Evolutionary conservation across 768 basidiomycete genomes (phyloP).

Genomic region (Leucocoprinus birnbaumii): DNA sequence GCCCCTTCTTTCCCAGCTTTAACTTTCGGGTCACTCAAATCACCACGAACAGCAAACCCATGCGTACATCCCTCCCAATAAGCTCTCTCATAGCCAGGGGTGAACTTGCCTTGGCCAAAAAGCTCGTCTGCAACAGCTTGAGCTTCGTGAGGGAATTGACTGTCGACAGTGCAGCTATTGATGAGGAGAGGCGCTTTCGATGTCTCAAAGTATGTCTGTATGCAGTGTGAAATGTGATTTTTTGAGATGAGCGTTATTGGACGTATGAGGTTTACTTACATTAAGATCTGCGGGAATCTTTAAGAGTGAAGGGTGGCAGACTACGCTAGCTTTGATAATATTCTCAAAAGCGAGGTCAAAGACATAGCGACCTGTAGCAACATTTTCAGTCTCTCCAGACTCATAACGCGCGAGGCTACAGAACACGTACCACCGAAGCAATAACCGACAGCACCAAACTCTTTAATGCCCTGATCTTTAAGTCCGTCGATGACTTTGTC

Average conservation of each 20-base stretch:
- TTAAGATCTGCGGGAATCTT: slow-evolving; percentile 59
- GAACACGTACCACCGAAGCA: slow-evolving; percentile 58
- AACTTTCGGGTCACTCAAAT: slow-evolving; percentile 43
- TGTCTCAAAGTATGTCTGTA: slow-evolving; percentile 42
- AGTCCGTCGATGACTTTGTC: slow-evolving; percentile 57
- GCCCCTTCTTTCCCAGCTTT: slow-evolving; percentile 65
- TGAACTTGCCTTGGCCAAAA: slow-evolving; percentile 42
- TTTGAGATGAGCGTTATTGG: neutral
- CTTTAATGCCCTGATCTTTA: slow-evolving; percentile 54
- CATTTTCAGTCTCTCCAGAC: too few species aligned
- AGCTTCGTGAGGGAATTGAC: slow-evolving; percentile 43
- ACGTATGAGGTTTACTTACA: slow-evolving; percentile 27
- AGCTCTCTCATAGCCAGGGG: slow-evolving; percentile 46
- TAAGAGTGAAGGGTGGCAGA: slow-evolving; percentile 64
- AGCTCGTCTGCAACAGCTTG: slow-evolving; percentile 47
- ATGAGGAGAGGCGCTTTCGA: slow-evolving; percentile 61
- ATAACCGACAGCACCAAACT: slow-evolving; percentile 62
- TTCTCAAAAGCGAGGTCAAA: slow-evolving; percentile 64
- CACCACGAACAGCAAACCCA: slow-evolving; percentile 53
- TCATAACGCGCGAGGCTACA: too few species aligned
- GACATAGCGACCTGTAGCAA: slow-evolving; percentile 42
- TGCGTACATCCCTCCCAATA: slow-evolving; percentile 48
- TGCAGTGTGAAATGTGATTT: neutral
- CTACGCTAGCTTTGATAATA: slow-evolving; percentile 42
- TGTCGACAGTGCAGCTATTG: slow-evolving; percentile 59